phyloP scores from a whole-genome alignment of 169 alveolate genomes.

The Cytauxzoon felis region DNA sequence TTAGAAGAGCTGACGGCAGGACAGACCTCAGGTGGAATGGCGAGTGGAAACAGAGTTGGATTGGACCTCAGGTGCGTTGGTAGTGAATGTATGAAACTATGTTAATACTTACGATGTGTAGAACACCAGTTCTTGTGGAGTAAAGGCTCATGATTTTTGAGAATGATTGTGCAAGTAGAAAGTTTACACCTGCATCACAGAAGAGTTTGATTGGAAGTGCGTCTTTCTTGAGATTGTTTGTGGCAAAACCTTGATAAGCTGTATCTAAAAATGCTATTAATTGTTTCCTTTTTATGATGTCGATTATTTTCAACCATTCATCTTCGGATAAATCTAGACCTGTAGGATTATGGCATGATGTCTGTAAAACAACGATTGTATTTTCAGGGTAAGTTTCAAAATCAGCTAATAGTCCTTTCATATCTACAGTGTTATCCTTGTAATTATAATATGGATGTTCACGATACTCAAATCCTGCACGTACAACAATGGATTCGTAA shows the following conservation, averaged over 20 bases:
- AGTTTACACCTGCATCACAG: slow-evolving; percentile 30
- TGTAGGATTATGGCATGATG: slow-evolving; percentile 52
- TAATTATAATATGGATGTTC: slow-evolving; percentile 42
- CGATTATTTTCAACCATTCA: slow-evolving; percentile 37
- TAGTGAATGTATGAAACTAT: background rate
- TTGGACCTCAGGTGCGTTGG: background rate
- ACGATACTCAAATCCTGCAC: slow-evolving; percentile 37
- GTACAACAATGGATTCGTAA: slow-evolving; percentile 35
- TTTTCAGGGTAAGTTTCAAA: slow-evolving; percentile 14
- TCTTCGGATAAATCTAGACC: slow-evolving; percentile 53
- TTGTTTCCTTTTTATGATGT: slow-evolving; percentile 15
- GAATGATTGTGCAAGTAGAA: slow-evolving; percentile 59
- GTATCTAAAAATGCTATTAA: slow-evolving; percentile 54
- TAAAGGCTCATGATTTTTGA: slow-evolving; percentile 62
- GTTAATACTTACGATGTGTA: slow-evolving; percentile 36
- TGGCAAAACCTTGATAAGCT: slow-evolving; percentile 57
- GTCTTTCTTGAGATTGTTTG: slow-evolving; percentile 43
- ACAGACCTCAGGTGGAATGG: too few relatives aligned
- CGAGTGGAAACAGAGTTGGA: too few relatives aligned
- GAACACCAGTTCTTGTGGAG: slow-evolving; percentile 50
- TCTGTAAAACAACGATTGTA: slow-evolving; percentile 39
- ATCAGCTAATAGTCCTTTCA: slow-evolving; percentile 27
- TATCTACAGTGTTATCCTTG: slow-evolving; percentile 26
- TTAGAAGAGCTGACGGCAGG: too few relatives aligned
- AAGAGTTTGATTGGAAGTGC: slow-evolving; percentile 30